These are phyloP conservation scores for Breynia disticha DNA, from an alignment of 441 rosid genomes.

Conservation along the genomic window DNA sequence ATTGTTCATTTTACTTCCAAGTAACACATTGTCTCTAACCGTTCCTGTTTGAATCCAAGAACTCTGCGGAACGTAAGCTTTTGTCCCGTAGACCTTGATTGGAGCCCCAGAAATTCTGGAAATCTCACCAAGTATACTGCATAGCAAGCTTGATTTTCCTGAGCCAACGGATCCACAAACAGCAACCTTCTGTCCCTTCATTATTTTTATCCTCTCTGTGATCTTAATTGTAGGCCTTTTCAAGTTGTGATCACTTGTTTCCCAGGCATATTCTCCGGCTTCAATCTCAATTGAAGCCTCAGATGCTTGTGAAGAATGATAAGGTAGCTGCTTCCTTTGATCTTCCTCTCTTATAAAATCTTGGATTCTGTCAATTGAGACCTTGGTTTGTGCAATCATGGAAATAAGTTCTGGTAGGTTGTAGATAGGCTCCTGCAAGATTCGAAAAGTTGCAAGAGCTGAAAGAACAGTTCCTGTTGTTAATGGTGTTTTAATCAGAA, in stretches of 20 bases:
- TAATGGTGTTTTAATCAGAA: slow-evolving; percentile 31
- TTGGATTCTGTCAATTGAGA: slow-evolving; percentile 43
- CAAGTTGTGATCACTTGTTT: slow-evolving; percentile 16
- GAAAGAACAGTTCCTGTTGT: slow-evolving; percentile 54
- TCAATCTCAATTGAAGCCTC: slow-evolving; percentile 30
- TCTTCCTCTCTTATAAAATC: slow-evolving; percentile 44
- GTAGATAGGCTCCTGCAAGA: slow-evolving; percentile 59
- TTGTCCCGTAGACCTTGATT: slow-evolving; percentile 32
- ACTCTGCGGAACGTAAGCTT: slow-evolving; percentile 59
- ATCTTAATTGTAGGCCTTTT: slow-evolving; percentile 30
- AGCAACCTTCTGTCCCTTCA: slow-evolving; percentile 47
- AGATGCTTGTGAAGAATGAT: slow-evolving; percentile 14
- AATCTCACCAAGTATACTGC: slow-evolving; percentile 53
- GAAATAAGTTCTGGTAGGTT: slow-evolving; percentile 60
- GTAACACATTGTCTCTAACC: slow-evolving; percentile 46
- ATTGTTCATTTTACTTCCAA: slow-evolving; percentile 36
- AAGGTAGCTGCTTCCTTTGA: slow-evolving; percentile 25
- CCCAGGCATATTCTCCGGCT: slow-evolving; percentile 45
- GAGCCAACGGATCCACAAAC: slow-evolving; percentile 62
- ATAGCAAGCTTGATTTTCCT: slow-evolving; percentile 44
- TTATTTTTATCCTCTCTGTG: slow-evolving; percentile 26
- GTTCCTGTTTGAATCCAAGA: slow-evolving; percentile 70
- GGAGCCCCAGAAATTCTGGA: slow-evolving; percentile 43
- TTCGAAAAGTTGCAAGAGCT: slow-evolving; percentile 58
- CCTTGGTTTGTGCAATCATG: slow-evolving; percentile 54